Percentiles rank a stretch among this genome's conserved stretches.
These are phyloP conservation scores for Picochlorum sp. DNA, from an alignment of 139 green algal genomes.

Conservation along the genomic window DNA sequence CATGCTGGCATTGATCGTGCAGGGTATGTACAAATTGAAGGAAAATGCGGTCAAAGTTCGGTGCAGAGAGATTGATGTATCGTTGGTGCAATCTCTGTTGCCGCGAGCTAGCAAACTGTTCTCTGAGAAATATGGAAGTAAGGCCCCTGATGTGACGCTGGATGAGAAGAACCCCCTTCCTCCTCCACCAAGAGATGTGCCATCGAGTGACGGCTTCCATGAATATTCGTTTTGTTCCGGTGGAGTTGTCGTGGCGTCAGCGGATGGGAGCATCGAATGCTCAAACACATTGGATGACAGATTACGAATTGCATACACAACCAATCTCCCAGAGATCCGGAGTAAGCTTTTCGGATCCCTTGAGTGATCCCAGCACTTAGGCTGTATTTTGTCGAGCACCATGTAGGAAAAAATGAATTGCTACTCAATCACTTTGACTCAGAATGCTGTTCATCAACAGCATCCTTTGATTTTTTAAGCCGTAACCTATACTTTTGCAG, in stretches of 20 bases:
- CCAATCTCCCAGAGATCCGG: constrained; percentile 68
- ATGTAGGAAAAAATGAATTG: no score
- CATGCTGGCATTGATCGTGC: constrained; percentile 73
- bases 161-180: constrained; percentile 63
- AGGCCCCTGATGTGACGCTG: constrained; percentile 48
- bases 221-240: constrained; percentile 57
- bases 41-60: constrained; percentile 60
- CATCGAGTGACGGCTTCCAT: constrained; percentile 22
- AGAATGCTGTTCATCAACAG: constrained; percentile 9
- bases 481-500: constrained; percentile 88
- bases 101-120: constrained; percentile 20
- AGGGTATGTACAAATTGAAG: constrained; percentile 68
- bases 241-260: constrained; percentile 77
- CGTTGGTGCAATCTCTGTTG: constrained; percentile 53
- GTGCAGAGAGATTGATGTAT: constrained; percentile 60
- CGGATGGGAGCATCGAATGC: constrained; percentile 79
- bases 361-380: not conserved
- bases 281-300: constrained; percentile 92
- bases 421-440: no score
- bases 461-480: constrained; percentile 38
- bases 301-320: constrained; percentile 68
- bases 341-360: constrained; percentile 53
- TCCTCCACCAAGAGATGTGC: constrained; percentile 43
- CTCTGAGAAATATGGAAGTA: constrained; percentile 25
- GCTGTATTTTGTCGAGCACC: not conserved